These are phyloP conservation scores for Plantago lanceolata DNA, from an alignment of 305 asterid genomes.

Conservation along the genomic window DNA sequence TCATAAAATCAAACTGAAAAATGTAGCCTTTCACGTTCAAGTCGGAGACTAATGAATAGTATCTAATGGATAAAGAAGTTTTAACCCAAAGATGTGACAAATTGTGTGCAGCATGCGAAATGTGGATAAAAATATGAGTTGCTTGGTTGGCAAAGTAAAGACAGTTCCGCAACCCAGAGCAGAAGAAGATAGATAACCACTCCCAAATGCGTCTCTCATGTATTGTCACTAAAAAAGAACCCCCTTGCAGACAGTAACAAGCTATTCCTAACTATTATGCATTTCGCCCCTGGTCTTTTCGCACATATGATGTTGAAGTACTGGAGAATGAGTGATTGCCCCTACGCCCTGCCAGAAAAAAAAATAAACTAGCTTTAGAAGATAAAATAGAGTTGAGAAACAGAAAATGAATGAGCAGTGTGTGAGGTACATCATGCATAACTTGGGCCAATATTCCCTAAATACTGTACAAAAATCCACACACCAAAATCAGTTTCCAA, in stretches of 20 bases:
- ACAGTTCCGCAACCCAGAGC: constrained; percentile 11
- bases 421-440: background rate
- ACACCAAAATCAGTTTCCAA: background rate
- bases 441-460: background rate
- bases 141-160: constrained; percentile 5
- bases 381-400: background rate
- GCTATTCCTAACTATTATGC: constrained; percentile 29
- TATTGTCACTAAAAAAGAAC: constrained; percentile 25
- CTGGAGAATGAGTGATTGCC: constrained; percentile 55
- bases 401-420: background rate
- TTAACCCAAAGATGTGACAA: constrained; percentile 1
- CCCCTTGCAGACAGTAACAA: constrained; percentile 25
- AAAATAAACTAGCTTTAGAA: background rate
- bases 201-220: constrained; percentile 2
- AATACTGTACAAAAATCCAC: no score
- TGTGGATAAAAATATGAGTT: constrained; percentile 12
- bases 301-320: constrained; percentile 57
- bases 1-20: background rate
- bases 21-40: background rate
- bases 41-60: background rate
- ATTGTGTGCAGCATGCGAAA: constrained; percentile 3
- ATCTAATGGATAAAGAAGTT: constrained; percentile 5
- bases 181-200: background rate
- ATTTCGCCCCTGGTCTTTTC: constrained; percentile 68
- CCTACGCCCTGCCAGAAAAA: constrained; percentile 56